A percentile compares a stretch with the other conserved stretches of the same genome.
These are phyloP conservation scores for Psilocybe azurescens DNA, from an alignment of 768 basidiomycete genomes.

Conservation along the genomic window DNA sequence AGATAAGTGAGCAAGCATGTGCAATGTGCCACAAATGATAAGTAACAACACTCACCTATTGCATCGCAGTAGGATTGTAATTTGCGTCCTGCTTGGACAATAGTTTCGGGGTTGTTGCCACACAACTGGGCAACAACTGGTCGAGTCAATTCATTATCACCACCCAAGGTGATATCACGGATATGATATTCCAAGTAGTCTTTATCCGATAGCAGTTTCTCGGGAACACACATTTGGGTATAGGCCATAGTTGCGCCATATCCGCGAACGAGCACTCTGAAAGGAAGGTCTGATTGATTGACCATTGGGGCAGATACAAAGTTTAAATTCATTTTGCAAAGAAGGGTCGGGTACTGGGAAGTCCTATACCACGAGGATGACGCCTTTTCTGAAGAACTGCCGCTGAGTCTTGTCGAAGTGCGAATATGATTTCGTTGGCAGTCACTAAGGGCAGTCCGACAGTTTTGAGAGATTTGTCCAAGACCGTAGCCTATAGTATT, in stretches of 20 bases:
- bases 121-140: conserved; percentile 78
- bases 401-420: too few species aligned
- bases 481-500: too few species aligned
- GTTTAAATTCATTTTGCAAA: conserved; percentile 31
- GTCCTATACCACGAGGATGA: background rate
- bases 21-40: background rate
- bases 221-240: conserved; percentile 79
- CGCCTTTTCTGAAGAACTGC: too few species aligned
- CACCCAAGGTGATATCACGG: conserved; percentile 52
- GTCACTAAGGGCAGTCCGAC: too few species aligned
- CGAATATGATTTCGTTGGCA: too few species aligned
- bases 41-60: conserved; percentile 54
- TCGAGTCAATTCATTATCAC: conserved; percentile 30
- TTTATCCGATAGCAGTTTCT: conserved; percentile 62
- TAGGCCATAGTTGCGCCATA: conserved; percentile 73
- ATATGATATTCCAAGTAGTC: conserved; percentile 70
- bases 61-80: conserved; percentile 68
- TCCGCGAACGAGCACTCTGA: conserved; percentile 62
- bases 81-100: conserved; percentile 65
- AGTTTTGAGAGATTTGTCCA: too few species aligned
- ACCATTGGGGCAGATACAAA: conserved; percentile 78
- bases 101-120: conserved; percentile 67
- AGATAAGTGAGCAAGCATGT: background rate
- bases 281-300: conserved; percentile 80
- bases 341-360: background rate